Base-by-base conservation (phyloP, 1,284 basidiomycete genomes). In the Phenoliferia sp. region DNA sequence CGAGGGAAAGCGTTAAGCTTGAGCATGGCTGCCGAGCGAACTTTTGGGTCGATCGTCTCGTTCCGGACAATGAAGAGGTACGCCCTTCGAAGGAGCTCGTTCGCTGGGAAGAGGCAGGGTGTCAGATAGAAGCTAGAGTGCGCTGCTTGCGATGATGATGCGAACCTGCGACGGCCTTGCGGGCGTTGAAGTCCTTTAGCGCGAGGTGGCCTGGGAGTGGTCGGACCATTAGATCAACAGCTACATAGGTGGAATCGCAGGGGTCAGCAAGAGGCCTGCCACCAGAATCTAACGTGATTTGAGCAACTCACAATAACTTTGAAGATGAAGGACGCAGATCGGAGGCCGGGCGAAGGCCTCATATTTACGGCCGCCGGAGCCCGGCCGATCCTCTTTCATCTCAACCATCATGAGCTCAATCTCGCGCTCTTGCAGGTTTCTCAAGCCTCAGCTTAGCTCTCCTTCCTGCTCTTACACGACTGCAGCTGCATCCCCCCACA, bases 1-100 rank as follows among this genome's bases (percentile, higher is more conserved):
- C 61, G 48, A 9, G 72, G 69, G 39, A 73, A 69, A 12, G 72
- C 72, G 62, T 73, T 73, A 52, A 73, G 64, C 61, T 73, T 73
- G 62, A 71, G 64, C 72, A 71, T 71, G 33, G 72, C 72, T 31
- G 67, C 67, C 6, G 69, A 60, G 15, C 72, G 69, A 5, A 71
- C 59, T 55, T 69, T 71, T 10, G 68, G 66, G 59, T 73, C 72
- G 63, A 73, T 48, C 35, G 70, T 71, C 58, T 65, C 64, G 64
- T 73, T 73, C 29, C 70, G 57, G 26, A 68, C 64, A 54, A 73
- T 64, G 66, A 71, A 73, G 9, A 71, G 62, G 68, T 73, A 71
- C 6, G 72, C 72, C 9, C 68, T 57, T 6, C 72, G 58, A 16
- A 68, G 60, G 35, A 73, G 59, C 50, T 73, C 72, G 63, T 73